Conservation (phyloP, 179 eudicot genomes). For the Vitellaria paradoxa region DNA sequence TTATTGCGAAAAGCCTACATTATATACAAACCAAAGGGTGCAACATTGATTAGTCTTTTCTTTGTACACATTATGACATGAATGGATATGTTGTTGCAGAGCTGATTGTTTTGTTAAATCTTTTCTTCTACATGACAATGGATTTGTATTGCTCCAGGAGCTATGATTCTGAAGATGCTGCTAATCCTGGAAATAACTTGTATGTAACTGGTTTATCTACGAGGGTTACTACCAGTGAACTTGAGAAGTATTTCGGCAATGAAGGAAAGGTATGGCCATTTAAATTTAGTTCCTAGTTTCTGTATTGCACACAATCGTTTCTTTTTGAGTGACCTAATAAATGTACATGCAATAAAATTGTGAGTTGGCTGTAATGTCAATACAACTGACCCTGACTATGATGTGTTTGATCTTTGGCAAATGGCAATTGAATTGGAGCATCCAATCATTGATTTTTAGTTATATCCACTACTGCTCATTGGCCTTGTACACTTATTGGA, state of each 20-base stretch:
- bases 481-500: neutral
- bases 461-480: neutral
- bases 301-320: neutral
- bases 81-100: neutral
- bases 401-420: neutral
- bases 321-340: neutral
- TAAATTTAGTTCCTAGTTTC: constrained; percentile 6
- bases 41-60: neutral
- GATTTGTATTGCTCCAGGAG: constrained; percentile 36
- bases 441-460: neutral
- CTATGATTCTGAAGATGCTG: constrained; percentile 33
- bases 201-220: constrained; percentile 68
- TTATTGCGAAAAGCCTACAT: neutral
- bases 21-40: neutral
- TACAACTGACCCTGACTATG: neutral
- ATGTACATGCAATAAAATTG: neutral
- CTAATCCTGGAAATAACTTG: constrained; percentile 61
- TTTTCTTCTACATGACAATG: constrained; percentile 8
- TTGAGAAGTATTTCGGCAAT: constrained; percentile 48
- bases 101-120: neutral
- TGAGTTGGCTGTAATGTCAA: neutral
- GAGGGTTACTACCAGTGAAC: constrained; percentile 50
- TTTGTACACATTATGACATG: neutral
- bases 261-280: constrained; percentile 55
- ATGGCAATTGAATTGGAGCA: neutral